phyloP scores from a whole-genome alignment of 495 filamentous ascomycete species.

The Aspergillus saccharolyticus region DNA sequence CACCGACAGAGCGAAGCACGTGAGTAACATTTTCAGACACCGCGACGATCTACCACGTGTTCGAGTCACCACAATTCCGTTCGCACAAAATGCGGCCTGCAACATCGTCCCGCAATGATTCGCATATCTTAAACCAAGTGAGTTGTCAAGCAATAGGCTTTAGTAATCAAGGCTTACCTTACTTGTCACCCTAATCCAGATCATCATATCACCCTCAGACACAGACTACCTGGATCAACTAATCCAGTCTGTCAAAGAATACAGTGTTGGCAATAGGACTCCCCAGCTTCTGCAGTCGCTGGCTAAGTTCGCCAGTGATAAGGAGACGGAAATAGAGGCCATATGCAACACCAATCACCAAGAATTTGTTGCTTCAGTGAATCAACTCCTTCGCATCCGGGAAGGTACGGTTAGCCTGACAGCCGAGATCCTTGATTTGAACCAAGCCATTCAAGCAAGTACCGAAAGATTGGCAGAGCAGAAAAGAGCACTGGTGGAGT shows the following conservation, averaged over 20 bases:
- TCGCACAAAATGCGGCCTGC: constrained; percentile 28
- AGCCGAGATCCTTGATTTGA: constrained; percentile 85
- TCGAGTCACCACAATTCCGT: neutral
- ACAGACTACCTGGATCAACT: constrained; percentile 92
- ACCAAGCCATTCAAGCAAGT: constrained; percentile 90
- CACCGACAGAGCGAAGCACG: neutral
- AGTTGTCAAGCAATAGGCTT: neutral
- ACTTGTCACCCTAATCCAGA: constrained; percentile 46
- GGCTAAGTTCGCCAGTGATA: constrained; percentile 72
- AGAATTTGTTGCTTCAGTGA: constrained; percentile 89
- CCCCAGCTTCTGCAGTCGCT: constrained; percentile 71
- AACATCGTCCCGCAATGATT: constrained; percentile 27
- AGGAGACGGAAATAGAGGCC: constrained; percentile 86
- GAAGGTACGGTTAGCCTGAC: constrained; percentile 84
- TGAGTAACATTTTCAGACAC: neutral
- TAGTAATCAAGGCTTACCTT: constrained; percentile 8
- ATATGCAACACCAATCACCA: constrained; percentile 96
- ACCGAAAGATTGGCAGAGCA: constrained; percentile 92
- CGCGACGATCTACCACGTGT: neutral
- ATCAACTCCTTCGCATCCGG: constrained; percentile 82
- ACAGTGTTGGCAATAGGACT: constrained; percentile 68
- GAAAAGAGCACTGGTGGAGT: constrained; percentile 90
- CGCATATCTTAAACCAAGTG: constrained; percentile 42
- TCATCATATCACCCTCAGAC: constrained; percentile 86
- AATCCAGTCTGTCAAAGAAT: constrained; percentile 88